Evolutionary conservation across 176 grass and related monocot species (phyloP).

Genomic region (Musa acuminata): DNA sequence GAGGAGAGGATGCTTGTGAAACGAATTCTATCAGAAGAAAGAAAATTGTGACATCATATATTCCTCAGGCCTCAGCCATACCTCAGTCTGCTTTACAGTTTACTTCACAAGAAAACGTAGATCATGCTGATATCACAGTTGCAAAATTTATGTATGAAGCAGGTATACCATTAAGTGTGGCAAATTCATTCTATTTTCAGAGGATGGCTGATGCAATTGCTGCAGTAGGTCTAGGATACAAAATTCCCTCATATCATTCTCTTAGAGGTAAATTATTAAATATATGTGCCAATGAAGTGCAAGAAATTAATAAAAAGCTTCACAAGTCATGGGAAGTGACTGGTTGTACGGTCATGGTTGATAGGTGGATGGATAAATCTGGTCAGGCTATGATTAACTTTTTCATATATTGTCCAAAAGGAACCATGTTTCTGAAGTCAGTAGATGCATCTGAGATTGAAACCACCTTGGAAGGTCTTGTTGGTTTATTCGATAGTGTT

Average conservation of each 20-base stretch:
- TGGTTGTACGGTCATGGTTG: constrained; percentile 28
- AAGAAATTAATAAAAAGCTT: constrained; percentile 23
- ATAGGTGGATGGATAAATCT: constrained; percentile 18
- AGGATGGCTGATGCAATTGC: constrained; percentile 31
- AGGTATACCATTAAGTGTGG: constrained; percentile 30
- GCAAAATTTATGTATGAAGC: constrained; percentile 37
- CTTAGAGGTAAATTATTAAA: constrained; percentile 26
- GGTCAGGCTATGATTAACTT: constrained; percentile 28
- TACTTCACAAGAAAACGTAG: constrained; percentile 22
- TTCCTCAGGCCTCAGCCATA: background rate
- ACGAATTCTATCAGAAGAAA: constrained; percentile 1
- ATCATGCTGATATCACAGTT: constrained; percentile 23
- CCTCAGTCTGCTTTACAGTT: background rate
- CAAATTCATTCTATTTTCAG: constrained; percentile 33
- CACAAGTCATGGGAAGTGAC: constrained; percentile 29
- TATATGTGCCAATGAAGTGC: constrained; percentile 18
- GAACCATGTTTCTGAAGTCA: constrained; percentile 39
- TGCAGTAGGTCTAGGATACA: constrained; percentile 28
- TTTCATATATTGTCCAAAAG: constrained; percentile 34
- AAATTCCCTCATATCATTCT: constrained; percentile 31
- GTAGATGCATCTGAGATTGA: constrained; percentile 22
- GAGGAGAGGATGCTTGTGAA: constrained; percentile 6
- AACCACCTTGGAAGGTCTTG: constrained; percentile 20
- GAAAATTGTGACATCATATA: constrained; percentile 7
- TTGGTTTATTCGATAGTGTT: constrained; percentile 33